Evolutionary conservation across 345 rosid species (phyloP).

Genomic region (Citrus reticulata): DNA sequence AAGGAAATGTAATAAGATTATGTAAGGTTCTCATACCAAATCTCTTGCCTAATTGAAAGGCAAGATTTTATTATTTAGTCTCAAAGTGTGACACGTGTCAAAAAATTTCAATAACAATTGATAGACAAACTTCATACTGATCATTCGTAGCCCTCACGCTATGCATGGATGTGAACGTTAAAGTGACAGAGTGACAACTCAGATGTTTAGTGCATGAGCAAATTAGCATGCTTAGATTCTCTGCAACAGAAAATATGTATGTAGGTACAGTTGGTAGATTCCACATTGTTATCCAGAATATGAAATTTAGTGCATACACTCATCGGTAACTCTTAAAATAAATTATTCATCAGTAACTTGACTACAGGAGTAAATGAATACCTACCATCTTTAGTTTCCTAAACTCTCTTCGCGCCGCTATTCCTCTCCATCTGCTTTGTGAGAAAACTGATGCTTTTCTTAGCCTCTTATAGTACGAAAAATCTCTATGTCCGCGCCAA

Average conservation of each 20-base stretch:
- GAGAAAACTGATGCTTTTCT: constrained; percentile 38
- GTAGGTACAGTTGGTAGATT: neutral
- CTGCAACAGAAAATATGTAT: neutral
- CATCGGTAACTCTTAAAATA: neutral
- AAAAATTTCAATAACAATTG: neutral
- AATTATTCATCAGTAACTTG: constrained; percentile 3
- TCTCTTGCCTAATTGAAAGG: neutral
- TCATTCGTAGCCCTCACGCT: neutral
- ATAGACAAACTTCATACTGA: neutral
- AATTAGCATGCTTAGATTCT: neutral
- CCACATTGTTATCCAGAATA: neutral
- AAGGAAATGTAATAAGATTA: neutral
- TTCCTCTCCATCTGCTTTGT: constrained; percentile 40
- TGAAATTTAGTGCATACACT: neutral
- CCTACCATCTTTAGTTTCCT: constrained; percentile 36
- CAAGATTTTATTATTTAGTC: neutral
- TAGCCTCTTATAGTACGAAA: constrained; percentile 40
- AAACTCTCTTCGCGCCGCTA: constrained; percentile 28
- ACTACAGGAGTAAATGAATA: constrained; percentile 6
- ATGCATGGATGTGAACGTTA: neutral
- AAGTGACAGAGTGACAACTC: neutral
- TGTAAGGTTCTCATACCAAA: neutral
- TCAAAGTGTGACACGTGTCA: neutral
- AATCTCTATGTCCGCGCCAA: constrained; percentile 59
- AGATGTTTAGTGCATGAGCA: neutral